Base-by-base conservation (phyloP, 2,329 filamentous ascomycete genomes). In the Chrysoporthe cubensis region DNA sequence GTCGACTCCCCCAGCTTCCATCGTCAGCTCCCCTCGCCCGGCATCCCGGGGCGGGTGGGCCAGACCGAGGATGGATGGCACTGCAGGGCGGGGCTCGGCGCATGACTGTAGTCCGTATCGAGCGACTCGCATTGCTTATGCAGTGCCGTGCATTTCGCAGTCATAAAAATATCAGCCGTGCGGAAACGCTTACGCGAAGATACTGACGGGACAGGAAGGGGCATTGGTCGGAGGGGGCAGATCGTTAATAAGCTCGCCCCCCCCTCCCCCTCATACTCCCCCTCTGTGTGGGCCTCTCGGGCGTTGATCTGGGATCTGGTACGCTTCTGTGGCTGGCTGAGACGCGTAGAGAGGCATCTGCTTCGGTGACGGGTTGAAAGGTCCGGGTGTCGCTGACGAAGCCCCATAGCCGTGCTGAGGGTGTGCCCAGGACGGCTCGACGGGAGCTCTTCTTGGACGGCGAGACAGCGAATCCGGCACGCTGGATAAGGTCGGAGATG, bases 81-180 rank as follows among this genome's bases (percentile, higher is more conserved):
- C 21, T 13, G 21, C 50, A 5, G 13, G 6, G 14, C 2, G 26
- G 26, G 4, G 4, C 26, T 14, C 50, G 26, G 26, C 26, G 21
- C 50, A 54, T 32, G 26, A 21, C 13, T 21, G 21, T 3, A 3
- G 18, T 52, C 50, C 50, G 50, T n/a, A 40, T 40, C 14, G 54
- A n/a, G 32, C 16, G 54, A 37, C 26, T 4, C 32, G 54, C 50
- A 54, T 57, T 57, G 32, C 54, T 57, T 57, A 32, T 57, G 54
- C 34, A n/a, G 8, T 16, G 8, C 34, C 34, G 18, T n/a, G 54
- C n/a, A 26, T 1, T 37, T 57, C 14, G 16, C 32, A 57, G 44
- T 11, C 13, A 57, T 40, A 40, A 18, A 57, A 37, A 9, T 21
- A 21, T 18, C 14, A n/a, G 34, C 18, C 16, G 34, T 40, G 18